Evolutionary conservation across 2,329 filamentous ascomycete genomes (phyloP).

Genomic region (Fusarium pseudocircinatum): DNA sequence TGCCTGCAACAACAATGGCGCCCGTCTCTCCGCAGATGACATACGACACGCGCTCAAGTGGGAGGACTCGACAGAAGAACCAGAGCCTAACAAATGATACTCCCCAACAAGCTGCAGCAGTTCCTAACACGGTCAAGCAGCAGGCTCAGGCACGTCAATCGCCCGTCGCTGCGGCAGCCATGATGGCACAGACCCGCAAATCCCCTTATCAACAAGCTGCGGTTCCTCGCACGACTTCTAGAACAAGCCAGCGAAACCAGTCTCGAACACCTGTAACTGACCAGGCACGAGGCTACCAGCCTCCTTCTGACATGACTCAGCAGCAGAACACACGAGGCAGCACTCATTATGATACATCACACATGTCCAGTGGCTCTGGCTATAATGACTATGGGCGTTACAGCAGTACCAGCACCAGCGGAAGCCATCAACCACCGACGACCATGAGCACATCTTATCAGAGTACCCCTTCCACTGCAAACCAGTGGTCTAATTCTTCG

Average conservation of each 20-base stretch:
- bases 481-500: slow-evolving; percentile 39
- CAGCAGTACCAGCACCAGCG: neutral
- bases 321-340: slow-evolving; percentile 14
- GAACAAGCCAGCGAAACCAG: slow-evolving; percentile 48
- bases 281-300: slow-evolving; percentile 27
- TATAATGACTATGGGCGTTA: slow-evolving; percentile 40
- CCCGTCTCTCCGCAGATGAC: slow-evolving; percentile 30
- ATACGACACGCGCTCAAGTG: neutral
- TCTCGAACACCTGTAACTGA: slow-evolving; percentile 44
- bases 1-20: slow-evolving; percentile 8
- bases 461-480: slow-evolving; percentile 29
- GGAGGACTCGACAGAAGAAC: slow-evolving; percentile 8
- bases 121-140: slow-evolving; percentile 33
- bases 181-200: slow-evolving; percentile 44
- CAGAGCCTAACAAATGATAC: slow-evolving; percentile 13
- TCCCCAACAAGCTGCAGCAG: slow-evolving; percentile 8
- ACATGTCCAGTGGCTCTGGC: slow-evolving; percentile 12
- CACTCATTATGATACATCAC: slow-evolving; percentile 16
- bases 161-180: slow-evolving; percentile 41
- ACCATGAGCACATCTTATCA: slow-evolving; percentile 35
- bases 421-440: slow-evolving; percentile 19
- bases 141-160: slow-evolving; percentile 40
- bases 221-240: slow-evolving; percentile 45
- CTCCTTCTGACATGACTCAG: slow-evolving; percentile 27
- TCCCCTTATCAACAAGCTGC: slow-evolving; percentile 46